Evolutionary conservation across 129 eudicot species (phyloP), one percentile per base, ranked within the genome.

Genomic region (Flaveria robusta): DNA sequence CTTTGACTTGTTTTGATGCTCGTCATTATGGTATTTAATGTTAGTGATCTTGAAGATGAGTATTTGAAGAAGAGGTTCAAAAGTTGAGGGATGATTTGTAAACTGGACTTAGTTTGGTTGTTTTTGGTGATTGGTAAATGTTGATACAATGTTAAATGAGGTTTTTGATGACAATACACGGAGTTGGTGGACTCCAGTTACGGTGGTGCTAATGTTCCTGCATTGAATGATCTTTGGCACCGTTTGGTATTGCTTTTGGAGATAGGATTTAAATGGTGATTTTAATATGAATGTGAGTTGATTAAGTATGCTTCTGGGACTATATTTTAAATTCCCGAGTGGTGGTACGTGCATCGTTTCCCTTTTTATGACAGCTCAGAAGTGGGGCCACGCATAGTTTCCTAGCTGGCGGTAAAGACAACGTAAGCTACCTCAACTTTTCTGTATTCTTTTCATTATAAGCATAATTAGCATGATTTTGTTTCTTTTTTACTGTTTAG

Each of bases 131-230:
- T 56, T 94, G 99, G 99, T 94, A 94, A 94, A 94, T 51, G 93
- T 94, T 78, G 97, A 94, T 41, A 89, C 99, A 12, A 94, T 94
- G 99, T 86, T 94, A 91, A 62, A 94, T 94, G 97, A 83, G 95
- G 72, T 94, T 94, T 94, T 94, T 67, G 99, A 94, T 66, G 99
- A 94, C 74, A 94, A 94, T 87, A 94, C 99, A 1, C 81, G 99
- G 68, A 94, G 99, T 86, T 91, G 96, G 99, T 94, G 99, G 99
- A 94, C 97, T 45, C 99, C 99, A 0, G 90, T 94, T 60, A 91
- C 99, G 34, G 99, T 29, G 99, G 99, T 64, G 88, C 99, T 3
- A 94, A 94, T 81, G 65, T 94, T 24, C 99, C 99, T 26, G 99
- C 99, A 22, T 64, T 94, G 50, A 94, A 94, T 83, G 96, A 91